Base-by-base conservation (phyloP, 257 asterid genomes). In the Sherardia arvensis region DNA sequence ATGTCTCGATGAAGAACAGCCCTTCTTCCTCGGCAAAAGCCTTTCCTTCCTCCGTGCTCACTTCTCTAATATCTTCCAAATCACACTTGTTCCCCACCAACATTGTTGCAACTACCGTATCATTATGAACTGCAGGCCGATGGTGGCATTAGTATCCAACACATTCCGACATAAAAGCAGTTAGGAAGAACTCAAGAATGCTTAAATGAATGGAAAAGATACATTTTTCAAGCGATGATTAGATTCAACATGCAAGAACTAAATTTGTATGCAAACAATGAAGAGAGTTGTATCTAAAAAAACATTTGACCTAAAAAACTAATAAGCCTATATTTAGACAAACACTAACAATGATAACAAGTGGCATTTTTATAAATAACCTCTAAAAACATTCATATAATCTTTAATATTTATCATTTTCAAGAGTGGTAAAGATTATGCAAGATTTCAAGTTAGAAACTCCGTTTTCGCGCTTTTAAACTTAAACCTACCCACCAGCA, bases 1-100 rank as follows among this genome's bases (percentile, higher is more conserved):
- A 84, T 49, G 95, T 86, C 68, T 86, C 95, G 20, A 84, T 82
- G 70, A 84, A 84, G 80, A 84, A 84, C 14, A 86, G 65, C 9
- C 81, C 88, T 61, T 82, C 84, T 73, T 84, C 82, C 71, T 86
- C 87, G 5, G 91, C 95, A 53, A 82, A 79, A 63, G 61, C 59
- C 76, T 82, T 82, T 61, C 85, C 89, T 27, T 86, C 85, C 49
- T 81, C 95, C 74, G 84, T 72, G 47, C 84, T 82, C 70, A 86
- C 85, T 28, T 78, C 91, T 79, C 89, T 79, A 23, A 86, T 82
- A 62, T 75, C 77, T 26, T 77, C 95, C 81, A 86, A 55, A 72
- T 86, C 89, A 48, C 85, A 77, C 71, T 86, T 86, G 84, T 87
- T 87, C 64, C 91, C 95, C 0, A 82, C 91, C 53, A 87, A 78